These are phyloP conservation scores for Podaxis pistillaris DNA, from an alignment of 768 basidiomycete genomes.

Conservation along the genomic window DNA sequence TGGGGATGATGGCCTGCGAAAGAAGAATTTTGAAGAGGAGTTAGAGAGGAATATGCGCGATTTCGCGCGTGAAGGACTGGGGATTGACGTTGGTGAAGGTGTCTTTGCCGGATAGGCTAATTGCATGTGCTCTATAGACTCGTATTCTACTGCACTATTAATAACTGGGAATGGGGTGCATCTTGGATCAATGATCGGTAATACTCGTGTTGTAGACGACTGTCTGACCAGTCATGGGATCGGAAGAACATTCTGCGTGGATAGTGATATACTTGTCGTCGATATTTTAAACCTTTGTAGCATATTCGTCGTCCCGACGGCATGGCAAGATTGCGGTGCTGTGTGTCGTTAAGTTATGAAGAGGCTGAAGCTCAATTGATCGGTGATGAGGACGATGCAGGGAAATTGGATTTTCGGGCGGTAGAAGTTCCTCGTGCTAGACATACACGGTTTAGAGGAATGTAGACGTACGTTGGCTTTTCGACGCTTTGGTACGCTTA, in stretches of 20 bases:
- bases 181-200: neutral
- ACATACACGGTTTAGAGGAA: too few species aligned
- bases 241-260: neutral
- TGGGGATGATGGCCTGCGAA: slow-evolving; percentile 43
- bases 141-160: neutral
- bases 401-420: too few species aligned
- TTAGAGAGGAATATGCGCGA: slow-evolving; percentile 71
- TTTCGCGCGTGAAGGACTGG: slow-evolving; percentile 78
- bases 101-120: slow-evolving; percentile 48
- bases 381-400: neutral
- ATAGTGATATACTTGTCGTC: neutral
- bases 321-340: neutral
- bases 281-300: neutral
- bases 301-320: neutral
- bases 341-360: neutral
- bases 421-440: too few species aligned
- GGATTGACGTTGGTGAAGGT: slow-evolving; percentile 64
- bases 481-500: neutral
- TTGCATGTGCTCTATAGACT: neutral
- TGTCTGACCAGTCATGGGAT: neutral
- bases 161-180: neutral
- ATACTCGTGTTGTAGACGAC: neutral
- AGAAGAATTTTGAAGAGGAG: slow-evolving; percentile 73
- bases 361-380: neutral
- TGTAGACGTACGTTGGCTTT: too few species aligned